A percentile compares a stretch with the other conserved stretches of the same genome.
phyloP scores from a whole-genome alignment of 192 early-diverging fungal genomes.

The Mortierella hygrophila region DNA sequence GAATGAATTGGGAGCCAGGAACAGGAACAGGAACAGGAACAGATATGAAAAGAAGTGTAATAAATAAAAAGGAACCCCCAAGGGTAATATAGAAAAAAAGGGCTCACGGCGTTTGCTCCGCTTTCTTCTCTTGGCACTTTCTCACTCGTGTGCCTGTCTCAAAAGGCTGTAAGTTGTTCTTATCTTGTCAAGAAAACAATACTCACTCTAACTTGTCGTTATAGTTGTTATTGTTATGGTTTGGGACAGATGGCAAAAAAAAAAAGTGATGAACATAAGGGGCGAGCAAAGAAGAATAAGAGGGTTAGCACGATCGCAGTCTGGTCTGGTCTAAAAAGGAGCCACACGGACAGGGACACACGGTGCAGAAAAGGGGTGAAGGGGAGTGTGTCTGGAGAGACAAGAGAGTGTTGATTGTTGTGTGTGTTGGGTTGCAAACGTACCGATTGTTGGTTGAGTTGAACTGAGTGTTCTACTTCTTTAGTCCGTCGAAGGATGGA shows the following conservation, averaged over 20 bases:
- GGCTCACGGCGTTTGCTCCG: too few species aligned
- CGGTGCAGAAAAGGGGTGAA: background rate
- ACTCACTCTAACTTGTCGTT: too few species aligned
- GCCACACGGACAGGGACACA: background rate
- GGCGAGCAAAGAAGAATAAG: background rate
- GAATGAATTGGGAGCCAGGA: background rate
- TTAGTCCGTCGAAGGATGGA: too few species aligned
- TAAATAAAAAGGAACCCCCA: too few species aligned
- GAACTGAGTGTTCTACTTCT: background rate
- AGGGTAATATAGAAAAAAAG: background rate
- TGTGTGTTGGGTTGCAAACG: background rate
- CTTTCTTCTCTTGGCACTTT: too few species aligned
- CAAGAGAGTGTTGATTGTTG: background rate
- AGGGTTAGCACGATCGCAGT: background rate
- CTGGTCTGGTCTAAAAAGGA: background rate
- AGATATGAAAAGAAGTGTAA: background rate
- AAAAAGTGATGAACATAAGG: background rate
- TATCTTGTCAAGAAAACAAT: background rate
- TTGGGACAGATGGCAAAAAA: too few species aligned
- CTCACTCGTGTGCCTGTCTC: too few species aligned
- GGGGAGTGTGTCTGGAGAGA: background rate
- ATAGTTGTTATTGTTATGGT: too few species aligned
- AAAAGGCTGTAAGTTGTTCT: too few species aligned
- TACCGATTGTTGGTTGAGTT: background rate
- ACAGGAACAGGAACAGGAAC: background rate